A percentile compares a stretch with the other conserved stretches of the same genome.
These are phyloP conservation scores for Begonia peltatifolia DNA, from an alignment of 306 rosid genomes.

Conservation along the genomic window DNA sequence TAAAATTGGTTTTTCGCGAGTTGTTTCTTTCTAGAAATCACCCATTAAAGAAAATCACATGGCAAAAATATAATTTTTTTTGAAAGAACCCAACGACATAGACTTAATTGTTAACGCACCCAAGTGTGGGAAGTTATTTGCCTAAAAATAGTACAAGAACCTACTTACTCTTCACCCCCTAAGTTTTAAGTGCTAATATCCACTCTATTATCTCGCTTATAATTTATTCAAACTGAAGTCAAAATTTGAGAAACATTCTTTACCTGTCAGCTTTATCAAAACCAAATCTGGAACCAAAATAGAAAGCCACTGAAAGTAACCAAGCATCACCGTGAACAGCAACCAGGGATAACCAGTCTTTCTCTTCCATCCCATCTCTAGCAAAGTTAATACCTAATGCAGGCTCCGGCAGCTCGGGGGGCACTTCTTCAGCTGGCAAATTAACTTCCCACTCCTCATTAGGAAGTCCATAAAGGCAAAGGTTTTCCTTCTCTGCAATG, in stretches of 20 bases:
- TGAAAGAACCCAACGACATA: too few relatives aligned
- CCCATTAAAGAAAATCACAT: too few relatives aligned
- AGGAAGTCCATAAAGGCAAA: slow-evolving; percentile 43
- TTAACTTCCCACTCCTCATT: slow-evolving; percentile 43
- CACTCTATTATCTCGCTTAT: too few relatives aligned
- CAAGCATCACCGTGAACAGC: slow-evolving; percentile 39
- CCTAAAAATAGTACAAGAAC: too few relatives aligned
- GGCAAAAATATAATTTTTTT: too few relatives aligned
- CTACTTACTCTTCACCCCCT: too few relatives aligned
- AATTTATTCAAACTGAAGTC: too few relatives aligned
- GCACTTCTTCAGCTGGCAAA: slow-evolving; percentile 46
- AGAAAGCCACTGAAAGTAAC: slow-evolving; percentile 39
- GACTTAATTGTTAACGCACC: too few relatives aligned
- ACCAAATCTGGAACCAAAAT: slow-evolving; percentile 37
- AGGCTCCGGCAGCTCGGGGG: slow-evolving; percentile 53
- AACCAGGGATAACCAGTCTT: slow-evolving; percentile 31
- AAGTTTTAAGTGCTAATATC: too few relatives aligned
- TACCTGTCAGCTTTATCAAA: slow-evolving; percentile 40
- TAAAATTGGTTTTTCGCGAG: too few relatives aligned
- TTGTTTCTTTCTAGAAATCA: too few relatives aligned
- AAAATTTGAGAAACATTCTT: slow-evolving; percentile 1
- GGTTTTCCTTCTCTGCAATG: slow-evolving; percentile 35
- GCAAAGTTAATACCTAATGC: slow-evolving; percentile 55
- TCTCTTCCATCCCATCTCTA: slow-evolving; percentile 51
- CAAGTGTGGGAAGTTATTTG: too few relatives aligned